Evolutionary conservation across 176 grass and related monocot genomes (phyloP), one percentile per base, ranked within the genome.

Genomic region (Triticum timopheevii): DNA sequence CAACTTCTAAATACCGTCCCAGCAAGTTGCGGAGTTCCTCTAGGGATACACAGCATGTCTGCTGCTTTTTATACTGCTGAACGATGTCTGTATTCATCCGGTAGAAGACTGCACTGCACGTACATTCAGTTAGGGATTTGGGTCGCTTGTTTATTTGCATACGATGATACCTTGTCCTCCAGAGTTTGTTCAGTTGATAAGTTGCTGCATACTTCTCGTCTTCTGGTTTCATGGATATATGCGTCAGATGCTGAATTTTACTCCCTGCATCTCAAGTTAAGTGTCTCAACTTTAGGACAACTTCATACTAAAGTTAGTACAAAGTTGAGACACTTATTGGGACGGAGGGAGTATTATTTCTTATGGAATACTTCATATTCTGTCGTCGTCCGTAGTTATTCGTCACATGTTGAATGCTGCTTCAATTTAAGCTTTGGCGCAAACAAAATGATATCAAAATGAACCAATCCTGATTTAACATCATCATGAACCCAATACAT

Each of bases 1-100:
- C 67, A 93, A 75, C 61, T 96, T 99, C 66, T 99, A 77, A 90
- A 49, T 84, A 83, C 65, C 9, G 35, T 69, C 28, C n/a, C 19
- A 69, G 33, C 8, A 22, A 47, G 50, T 80, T 80, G 3, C 23
- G 6, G 5, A 30, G 10, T 52, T 86, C 59, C 64, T 84, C 19
- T n/a, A 69, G 76, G 73, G 22, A 61, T 84, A 50, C 70, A 85
- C 39, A 67, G 34, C 73, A 68, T 77, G 19, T 84, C 63, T 71
- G 67, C 44, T 80, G 49, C 69, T 82, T 86, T 85, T 86, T 86
- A 64, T 86, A 62, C 72, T 78, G 86, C 71, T 78, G 76, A 84
- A 84, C 33, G 58, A 23, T 85, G 52, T 73, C 40, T 66, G 40
- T 85, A 85, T 82, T 88, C 78, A 78, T 63, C 33, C 7, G 2